Percentiles rank a stretch among this genome's conserved stretches.
Conservation (phyloP, 495 filamentous ascomycete genomes). For the Pseudoneurospora amorphoporcata region DNA sequence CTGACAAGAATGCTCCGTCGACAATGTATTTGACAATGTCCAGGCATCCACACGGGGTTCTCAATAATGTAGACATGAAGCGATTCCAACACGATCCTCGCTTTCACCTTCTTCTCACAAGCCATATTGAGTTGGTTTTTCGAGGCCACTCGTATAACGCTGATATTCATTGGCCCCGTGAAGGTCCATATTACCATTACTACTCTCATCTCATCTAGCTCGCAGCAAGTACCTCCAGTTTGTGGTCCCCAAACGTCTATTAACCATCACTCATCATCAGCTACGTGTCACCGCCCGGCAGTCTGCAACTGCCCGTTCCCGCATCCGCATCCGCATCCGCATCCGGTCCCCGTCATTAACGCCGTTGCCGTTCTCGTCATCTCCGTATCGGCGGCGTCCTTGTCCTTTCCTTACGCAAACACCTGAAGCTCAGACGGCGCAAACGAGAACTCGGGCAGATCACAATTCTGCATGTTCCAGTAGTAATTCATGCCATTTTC, state of each 20-base stretch:
- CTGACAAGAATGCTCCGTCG: neutral
- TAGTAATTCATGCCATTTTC: neutral
- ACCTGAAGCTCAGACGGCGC: neutral
- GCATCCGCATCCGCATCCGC: neutral
- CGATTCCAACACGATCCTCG: too few species aligned
- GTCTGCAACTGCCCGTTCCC: neutral
- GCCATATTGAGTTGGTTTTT: too few species aligned
- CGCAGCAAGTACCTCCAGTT: neutral
- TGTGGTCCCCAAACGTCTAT: neutral
- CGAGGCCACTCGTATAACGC: too few species aligned
- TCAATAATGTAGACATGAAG: too few species aligned
- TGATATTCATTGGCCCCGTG: neutral
- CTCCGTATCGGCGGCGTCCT: neutral
- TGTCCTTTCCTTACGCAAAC: neutral
- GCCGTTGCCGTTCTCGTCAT: neutral
- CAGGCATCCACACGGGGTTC: neutral
- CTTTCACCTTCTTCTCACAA: too few species aligned
- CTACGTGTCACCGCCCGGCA: neutral
- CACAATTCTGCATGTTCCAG: neutral
- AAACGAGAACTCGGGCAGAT: neutral
- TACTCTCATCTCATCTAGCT: neutral
- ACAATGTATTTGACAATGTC: neutral
- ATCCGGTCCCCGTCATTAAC: neutral
- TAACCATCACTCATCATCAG: neutral
- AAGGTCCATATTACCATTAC: neutral